Evolutionary conservation across 768 basidiomycete species (phyloP), one percentile per base, ranked within the genome.

Genomic region (Leucosporidium creatinivorum): DNA sequence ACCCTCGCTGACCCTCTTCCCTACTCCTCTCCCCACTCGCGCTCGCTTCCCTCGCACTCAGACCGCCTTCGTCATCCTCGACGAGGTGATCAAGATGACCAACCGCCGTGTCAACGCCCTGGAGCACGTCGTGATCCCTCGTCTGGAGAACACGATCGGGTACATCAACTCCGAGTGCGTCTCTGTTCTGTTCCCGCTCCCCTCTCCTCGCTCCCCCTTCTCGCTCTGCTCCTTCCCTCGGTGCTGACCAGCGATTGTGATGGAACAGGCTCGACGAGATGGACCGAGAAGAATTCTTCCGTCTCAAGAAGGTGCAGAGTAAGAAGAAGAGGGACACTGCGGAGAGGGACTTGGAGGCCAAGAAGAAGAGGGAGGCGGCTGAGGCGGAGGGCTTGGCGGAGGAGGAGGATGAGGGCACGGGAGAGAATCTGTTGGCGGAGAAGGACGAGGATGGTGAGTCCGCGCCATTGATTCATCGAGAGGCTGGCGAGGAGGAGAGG

Each of bases 81-180:
- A 99, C 79, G 96, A 98, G 80, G 96, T 98, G 68, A 99, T 99
- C 76, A 89, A 91, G 57, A 92, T 93, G n/a, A 98, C 96, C 48
- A 99, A 98, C 79, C 89, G 96, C 61, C 87, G 96, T 70, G 96
- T 99, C 50, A 99, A 99, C 76, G 96, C 96, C 4, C 94, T 99
- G 72, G 96, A 99, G 75, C 92, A 99, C 77, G 87, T 99, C 72
- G 82, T 99, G 74, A 97, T 99, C 66, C 96, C 96, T 23, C 84
- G 88, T 54, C 81, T 99, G 59, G 94, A 98, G 56, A 97, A 97
- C 79, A 98, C 96, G 19, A 91, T 99, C 82, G 91, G 90, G 75
- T 99, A 97, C 78, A 97, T 99, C 77, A 83, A 92, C 76, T 94
- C 92, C 66, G 96, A 99, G 67, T 64, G 52, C 51, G 67, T 49